phyloP scores from a whole-genome alignment of 495 filamentous ascomycete species.

The Trichoderma asperelloides region DNA sequence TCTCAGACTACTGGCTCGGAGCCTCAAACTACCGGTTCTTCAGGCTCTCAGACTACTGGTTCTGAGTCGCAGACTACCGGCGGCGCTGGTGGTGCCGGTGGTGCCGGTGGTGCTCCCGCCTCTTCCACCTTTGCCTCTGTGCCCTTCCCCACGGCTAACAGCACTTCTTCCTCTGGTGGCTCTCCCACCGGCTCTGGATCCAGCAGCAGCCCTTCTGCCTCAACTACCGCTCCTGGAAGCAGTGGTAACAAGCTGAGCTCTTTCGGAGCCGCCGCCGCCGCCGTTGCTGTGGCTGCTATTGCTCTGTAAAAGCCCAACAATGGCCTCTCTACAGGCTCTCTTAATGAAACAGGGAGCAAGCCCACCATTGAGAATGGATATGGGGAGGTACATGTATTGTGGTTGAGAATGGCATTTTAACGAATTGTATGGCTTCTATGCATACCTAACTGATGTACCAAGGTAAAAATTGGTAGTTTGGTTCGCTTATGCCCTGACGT shows the following conservation, averaged over 20 bases:
- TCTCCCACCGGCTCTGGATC: not conserved
- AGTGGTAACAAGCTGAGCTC: conserved; percentile 8
- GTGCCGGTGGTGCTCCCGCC: not conserved
- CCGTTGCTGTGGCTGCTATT: conserved; percentile 4
- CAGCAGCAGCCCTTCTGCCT: not conserved
- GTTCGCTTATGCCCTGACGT: not conserved
- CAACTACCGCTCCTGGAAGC: not conserved
- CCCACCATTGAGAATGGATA: not conserved
- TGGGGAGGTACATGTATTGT: not conserved
- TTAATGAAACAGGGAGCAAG: not conserved
- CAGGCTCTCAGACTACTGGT: not conserved
- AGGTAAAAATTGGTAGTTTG: not conserved
- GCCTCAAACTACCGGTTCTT: not conserved
- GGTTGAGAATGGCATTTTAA: not conserved
- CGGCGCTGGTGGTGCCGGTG: no score
- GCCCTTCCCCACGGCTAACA: not conserved
- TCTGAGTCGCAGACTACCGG: not conserved
- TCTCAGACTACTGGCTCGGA: not conserved
- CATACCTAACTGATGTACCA: not conserved
- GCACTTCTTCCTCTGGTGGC: not conserved
- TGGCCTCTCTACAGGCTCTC: not conserved
- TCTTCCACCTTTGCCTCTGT: not conserved
- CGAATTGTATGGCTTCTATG: not conserved
- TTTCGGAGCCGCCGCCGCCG: conserved; percentile 8
- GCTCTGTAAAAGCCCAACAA: not conserved